Conservation (phyloP, 139 green algal genomes). For the Pseudopediastrum boryanum region DNA sequence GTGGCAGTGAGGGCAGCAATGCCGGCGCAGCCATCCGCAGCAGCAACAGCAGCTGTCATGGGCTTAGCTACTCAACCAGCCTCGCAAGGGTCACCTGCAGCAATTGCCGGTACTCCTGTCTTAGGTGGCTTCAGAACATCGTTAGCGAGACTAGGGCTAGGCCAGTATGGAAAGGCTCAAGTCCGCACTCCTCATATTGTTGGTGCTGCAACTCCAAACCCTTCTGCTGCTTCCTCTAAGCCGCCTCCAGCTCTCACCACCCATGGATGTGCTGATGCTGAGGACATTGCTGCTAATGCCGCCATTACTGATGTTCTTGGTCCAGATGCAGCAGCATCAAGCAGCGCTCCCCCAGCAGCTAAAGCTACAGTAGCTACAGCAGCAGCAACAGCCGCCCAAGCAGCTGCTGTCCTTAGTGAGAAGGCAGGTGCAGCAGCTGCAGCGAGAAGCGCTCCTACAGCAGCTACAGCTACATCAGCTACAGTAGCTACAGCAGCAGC, state of each 20-base stretch:
- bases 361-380: too few relatives aligned
- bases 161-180: too few relatives aligned
- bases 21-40: not conserved
- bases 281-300: slow-evolving; percentile 3
- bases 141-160: too few relatives aligned
- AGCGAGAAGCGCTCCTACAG: too few relatives aligned
- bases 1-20: not conserved
- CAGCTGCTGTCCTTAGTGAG: not conserved
- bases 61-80: not conserved
- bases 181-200: too few relatives aligned
- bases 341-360: too few relatives aligned
- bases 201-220: too few relatives aligned
- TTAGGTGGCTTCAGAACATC: not conserved
- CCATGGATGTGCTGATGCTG: not conserved
- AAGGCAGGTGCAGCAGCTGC: not conserved
- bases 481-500: too few relatives aligned
- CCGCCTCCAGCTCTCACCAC: not conserved
- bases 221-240: not conserved
- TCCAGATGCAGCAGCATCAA: too few relatives aligned
- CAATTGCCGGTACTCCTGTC: not conserved
- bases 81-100: too few relatives aligned
- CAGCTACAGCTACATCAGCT: too few relatives aligned
- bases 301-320: not conserved
- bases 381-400: not conserved
- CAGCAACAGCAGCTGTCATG: not conserved